These are phyloP conservation scores for Nakaseomyces bracarensis DNA, from an alignment of 1,139 yeast genomes.

Conservation along the genomic window DNA sequence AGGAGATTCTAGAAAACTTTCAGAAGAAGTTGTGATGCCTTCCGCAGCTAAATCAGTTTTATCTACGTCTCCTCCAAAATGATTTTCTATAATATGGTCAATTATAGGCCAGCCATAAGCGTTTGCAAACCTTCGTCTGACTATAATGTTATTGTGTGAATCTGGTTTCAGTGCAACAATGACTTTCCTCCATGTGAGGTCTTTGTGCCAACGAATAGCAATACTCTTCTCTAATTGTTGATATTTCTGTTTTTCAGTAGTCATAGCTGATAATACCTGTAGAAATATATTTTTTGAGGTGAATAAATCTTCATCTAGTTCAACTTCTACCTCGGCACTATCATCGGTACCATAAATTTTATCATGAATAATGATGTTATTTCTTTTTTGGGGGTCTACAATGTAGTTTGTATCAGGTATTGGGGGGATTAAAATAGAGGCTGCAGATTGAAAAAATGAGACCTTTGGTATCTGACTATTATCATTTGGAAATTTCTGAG, in stretches of 20 bases:
- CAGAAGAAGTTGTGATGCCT: neutral
- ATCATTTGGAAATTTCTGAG: slow-evolving; percentile 22
- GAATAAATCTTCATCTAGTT: slow-evolving; percentile 13
- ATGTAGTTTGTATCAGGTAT: slow-evolving; percentile 66
- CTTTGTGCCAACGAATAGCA: slow-evolving; percentile 59
- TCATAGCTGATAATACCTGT: slow-evolving; percentile 16
- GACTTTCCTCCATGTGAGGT: slow-evolving; percentile 84
- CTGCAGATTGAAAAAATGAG: slow-evolving; percentile 75
- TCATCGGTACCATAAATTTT: slow-evolving; percentile 59
- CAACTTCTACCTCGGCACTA: slow-evolving; percentile 41
- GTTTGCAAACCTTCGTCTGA: slow-evolving; percentile 79
- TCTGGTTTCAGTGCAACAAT: slow-evolving; percentile 80
- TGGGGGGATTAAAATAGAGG: slow-evolving; percentile 77
- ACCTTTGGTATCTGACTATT: slow-evolving; percentile 48
- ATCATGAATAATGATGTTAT: slow-evolving; percentile 64
- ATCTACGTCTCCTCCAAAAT: slow-evolving; percentile 36
- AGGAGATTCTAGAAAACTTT: neutral
- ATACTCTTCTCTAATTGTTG: slow-evolving; percentile 47
- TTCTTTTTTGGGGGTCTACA: slow-evolving; percentile 50
- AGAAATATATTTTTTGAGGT: slow-evolving; percentile 20
- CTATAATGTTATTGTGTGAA: slow-evolving; percentile 90
- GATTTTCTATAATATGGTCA: slow-evolving; percentile 65
- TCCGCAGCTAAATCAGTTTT: slow-evolving; percentile 6
- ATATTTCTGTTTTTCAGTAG: slow-evolving; percentile 6
- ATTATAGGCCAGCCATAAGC: slow-evolving; percentile 97